Base-by-base conservation (phyloP, 371 early-diverging fungal species). In the Rhizopus arrhizus region DNA sequence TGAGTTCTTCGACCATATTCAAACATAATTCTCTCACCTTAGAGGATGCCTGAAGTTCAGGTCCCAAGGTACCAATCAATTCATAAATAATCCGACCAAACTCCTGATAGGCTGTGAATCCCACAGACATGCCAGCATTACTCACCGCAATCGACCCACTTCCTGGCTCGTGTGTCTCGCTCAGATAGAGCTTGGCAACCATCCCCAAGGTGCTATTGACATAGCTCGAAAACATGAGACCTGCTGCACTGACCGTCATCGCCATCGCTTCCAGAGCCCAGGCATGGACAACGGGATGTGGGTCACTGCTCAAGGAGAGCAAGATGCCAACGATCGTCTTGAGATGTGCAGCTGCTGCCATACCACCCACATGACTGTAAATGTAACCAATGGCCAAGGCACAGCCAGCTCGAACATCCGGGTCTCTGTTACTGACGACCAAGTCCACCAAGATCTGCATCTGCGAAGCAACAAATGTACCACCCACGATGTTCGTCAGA, bases 221-320 rank as follows among this genome's bases (percentile, higher is more conserved):
- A 74, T 88, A 94, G 0, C 89, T 87, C 11, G 89, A 92, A 65
- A 92, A 97, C 91, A 95, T 93, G 13, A 90, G 72, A 0, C 97
- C 96, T 5, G 96, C 91, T 11, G 95, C 89, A 55, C 91, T 84
- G 11, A 95, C 89, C 0, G 92, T 93, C 73, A 92, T 79, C 13
- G 93, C 89, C 61, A 98, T 78, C 0, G 96, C 87, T 40, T 90
- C 85, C 13, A 97, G 66, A 0, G 97, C 95, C 95, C 97, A 97
- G 1, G 89, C 86, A 68, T 97, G 96, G 4, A 98, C 97, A 0
- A 95, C 77, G 0, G 97, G 94, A 65, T 98, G 95, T 2, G 92
- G 85, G 68, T 98, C 98, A 36, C 89, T 86, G 4, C 92, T 88
- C 22, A 98, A 82, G 0, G 96, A 94, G 7, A 95, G 84, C 52